Conservation (phyloP, 352 stramenopile species). For the Blastocystis sp. region DNA sequence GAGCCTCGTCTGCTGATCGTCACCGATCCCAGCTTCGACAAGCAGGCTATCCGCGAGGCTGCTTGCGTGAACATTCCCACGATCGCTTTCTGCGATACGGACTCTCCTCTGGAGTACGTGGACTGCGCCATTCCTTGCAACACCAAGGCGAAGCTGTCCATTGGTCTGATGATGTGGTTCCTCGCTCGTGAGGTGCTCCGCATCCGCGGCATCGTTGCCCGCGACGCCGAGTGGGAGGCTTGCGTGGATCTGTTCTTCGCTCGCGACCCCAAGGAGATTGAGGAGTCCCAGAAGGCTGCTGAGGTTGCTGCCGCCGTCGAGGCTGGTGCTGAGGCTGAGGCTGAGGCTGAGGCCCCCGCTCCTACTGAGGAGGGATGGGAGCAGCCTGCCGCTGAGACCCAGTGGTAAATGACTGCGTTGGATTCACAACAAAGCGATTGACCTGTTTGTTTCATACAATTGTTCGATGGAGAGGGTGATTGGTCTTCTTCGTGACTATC, state of each 20-base stretch:
- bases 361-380: slow-evolving; percentile 27
- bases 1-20: slow-evolving; percentile 97
- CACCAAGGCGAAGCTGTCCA: slow-evolving; percentile 99
- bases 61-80: slow-evolving; percentile 98
- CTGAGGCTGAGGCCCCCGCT: neutral
- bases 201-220: slow-evolving; percentile 86
- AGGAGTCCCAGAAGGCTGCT: slow-evolving; percentile 94
- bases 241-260: slow-evolving; percentile 99
- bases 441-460: slow-evolving; percentile 12
- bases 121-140: slow-evolving; percentile 98
- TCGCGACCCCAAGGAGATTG: slow-evolving; percentile 96
- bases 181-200: slow-evolving; percentile 93
- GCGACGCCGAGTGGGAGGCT: slow-evolving; percentile 86
- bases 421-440: slow-evolving; percentile 42
- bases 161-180: slow-evolving; percentile 98
- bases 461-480: neutral
- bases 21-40: slow-evolving; percentile 94
- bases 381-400: neutral
- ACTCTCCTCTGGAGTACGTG: slow-evolving; percentile 96
- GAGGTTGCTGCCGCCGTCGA: slow-evolving; percentile 60
- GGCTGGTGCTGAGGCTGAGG: neutral
- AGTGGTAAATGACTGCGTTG: slow-evolving; percentile 32
- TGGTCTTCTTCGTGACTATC: no score
- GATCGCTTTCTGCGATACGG: slow-evolving; percentile 97
- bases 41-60: slow-evolving; percentile 88